A percentile compares a stretch with the other conserved stretches of the same genome.
Conservation (phyloP, 148 eudicot species). For the Gaultheria prostrata region DNA sequence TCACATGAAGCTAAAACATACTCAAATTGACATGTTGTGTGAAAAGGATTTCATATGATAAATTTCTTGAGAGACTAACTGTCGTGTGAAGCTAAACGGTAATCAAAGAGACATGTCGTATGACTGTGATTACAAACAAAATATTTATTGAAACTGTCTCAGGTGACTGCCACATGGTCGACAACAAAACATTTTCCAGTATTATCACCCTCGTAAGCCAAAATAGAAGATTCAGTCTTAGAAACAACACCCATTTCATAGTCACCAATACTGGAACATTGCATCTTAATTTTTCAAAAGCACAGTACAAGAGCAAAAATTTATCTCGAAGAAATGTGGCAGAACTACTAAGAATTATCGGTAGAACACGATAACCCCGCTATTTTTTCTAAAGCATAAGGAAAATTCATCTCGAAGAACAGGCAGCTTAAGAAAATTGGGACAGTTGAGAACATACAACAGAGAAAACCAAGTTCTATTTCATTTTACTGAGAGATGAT, state of each 20-base stretch:
- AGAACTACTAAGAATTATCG: not conserved
- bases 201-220: not conserved
- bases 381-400: constrained; percentile 1
- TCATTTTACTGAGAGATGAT: not conserved
- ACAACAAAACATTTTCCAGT: not conserved
- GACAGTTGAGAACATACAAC: not conserved
- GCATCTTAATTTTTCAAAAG: not conserved
- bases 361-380: not conserved
- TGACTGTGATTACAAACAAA: not conserved
- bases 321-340: not conserved
- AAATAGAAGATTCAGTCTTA: not conserved
- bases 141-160: not conserved
- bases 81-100: not conserved
- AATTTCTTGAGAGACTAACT: constrained; percentile 1
- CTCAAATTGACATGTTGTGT: not conserved
- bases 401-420: constrained; percentile 1
- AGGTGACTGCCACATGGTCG: not conserved
- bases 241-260: not conserved
- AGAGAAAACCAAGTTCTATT: not conserved
- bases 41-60: constrained; percentile 6
- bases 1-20: not conserved
- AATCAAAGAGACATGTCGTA: not conserved
- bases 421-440: not conserved
- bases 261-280: not conserved
- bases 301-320: not conserved